Percentiles rank a stretch among this genome's conserved stretches.
phyloP scores from a whole-genome alignment of 116 monocot species.

The Papilionanthe hybrid region DNA sequence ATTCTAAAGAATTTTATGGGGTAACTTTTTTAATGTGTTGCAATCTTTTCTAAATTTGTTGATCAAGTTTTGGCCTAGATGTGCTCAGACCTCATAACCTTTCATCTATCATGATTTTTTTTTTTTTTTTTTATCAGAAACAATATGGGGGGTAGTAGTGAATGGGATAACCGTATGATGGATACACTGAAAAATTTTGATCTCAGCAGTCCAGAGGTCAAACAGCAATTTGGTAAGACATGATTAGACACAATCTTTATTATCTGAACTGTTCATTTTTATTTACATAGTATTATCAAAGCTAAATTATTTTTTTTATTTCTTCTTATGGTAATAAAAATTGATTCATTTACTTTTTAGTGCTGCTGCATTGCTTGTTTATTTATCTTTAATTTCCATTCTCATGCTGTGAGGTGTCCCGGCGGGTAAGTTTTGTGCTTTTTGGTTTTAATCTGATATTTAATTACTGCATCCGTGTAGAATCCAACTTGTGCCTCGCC shows the following conservation, averaged over 20 bases:
- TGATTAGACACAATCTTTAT: background rate
- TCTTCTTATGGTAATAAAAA: background rate
- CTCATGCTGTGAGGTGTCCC: background rate
- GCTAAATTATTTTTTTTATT: constrained; percentile 4
- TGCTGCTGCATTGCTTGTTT: background rate
- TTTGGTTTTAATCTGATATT: background rate
- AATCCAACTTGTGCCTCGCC: background rate
- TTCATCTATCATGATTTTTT: background rate
- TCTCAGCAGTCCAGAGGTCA: constrained; percentile 85
- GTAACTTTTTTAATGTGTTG: background rate
- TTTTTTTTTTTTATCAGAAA: constrained; percentile 39
- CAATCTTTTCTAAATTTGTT: background rate
- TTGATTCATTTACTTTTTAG: background rate
- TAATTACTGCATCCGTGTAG: background rate
- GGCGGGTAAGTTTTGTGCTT: background rate
- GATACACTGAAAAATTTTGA: constrained; percentile 88
- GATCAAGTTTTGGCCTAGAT: background rate
- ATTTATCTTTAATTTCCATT: background rate
- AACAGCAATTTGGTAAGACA: constrained; percentile 89
- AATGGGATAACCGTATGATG: constrained; percentile 67
- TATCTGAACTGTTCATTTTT: background rate
- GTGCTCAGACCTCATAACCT: background rate
- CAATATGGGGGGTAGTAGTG: constrained; percentile 76
- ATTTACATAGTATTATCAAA: background rate
- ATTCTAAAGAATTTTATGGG: background rate